phyloP scores from a whole-genome alignment of 108 stramenopile genomes.

The Stephanodiscus minutulus region DNA sequence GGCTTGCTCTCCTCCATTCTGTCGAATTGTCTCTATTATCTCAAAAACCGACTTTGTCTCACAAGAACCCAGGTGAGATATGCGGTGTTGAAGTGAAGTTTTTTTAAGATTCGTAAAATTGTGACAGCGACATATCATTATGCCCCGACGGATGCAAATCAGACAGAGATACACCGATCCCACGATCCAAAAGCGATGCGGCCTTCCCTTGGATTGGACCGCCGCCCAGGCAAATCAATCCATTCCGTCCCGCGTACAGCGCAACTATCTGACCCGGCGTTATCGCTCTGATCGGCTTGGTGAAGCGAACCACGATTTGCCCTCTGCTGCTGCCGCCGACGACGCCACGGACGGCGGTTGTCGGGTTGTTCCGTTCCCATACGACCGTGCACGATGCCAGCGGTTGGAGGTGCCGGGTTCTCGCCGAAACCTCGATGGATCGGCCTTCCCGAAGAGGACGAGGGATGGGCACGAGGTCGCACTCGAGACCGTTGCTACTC shows the following conservation, averaged over 20 bases:
- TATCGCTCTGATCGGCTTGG: constrained; percentile 70
- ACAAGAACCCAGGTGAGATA: neutral
- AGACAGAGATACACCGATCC: constrained; percentile 30
- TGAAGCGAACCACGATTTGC: constrained; percentile 42
- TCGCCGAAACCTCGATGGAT: constrained; percentile 38
- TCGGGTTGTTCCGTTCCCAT: constrained; percentile 5
- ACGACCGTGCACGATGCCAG: constrained; percentile 63
- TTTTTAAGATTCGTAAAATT: neutral
- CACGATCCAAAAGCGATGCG: constrained; percentile 54
- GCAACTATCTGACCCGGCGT: constrained; percentile 80
- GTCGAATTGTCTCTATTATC: too few relatives aligned
- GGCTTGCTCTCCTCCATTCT: too few relatives aligned
- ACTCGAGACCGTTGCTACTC: neutral
- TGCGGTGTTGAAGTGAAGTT: too few relatives aligned
- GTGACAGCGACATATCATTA: constrained; percentile 47
- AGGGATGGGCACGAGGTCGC: constrained; percentile 17
- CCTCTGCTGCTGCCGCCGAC: constrained; percentile 11
- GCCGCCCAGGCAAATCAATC: constrained; percentile 82
- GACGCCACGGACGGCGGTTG: neutral
- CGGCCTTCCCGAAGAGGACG: constrained; percentile 33
- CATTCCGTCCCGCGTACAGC: constrained; percentile 64
- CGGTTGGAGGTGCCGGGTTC: constrained; percentile 82
- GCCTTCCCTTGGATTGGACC: constrained; percentile 61
- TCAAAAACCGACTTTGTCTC: too few relatives aligned
- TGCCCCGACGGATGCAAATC: constrained; percentile 44